Base-by-base conservation (phyloP, 345 rosid genomes). In the Citrus unshiu region DNA sequence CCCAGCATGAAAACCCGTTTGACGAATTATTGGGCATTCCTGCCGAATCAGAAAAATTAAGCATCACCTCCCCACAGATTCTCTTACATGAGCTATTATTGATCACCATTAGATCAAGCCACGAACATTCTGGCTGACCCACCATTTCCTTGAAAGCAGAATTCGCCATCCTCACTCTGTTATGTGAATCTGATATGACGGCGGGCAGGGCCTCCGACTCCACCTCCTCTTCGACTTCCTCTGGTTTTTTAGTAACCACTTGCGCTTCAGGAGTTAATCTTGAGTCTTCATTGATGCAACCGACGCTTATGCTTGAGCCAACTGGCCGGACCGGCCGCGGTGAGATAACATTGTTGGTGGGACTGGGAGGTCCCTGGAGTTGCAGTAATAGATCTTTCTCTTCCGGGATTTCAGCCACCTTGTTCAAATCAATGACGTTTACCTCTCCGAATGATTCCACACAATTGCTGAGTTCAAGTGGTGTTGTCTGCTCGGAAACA, bases 41-140 rank as follows among this genome's bases (percentile, higher is more conserved):
- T 54, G 22, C 6, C 29, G 86, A 76, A 49, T 86, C 88, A 57
- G 83, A 81, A 56, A 90, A 78, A 75, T 74, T 84, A 61, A 96
- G 91, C 78, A 72, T 80, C 74, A 96, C 98, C 80, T 90, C 93
- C 16, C 99, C 98, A 69, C 97, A 87, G 8, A 96, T 96, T 85
- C 98, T 90, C 80, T 84, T 90, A 75, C 87, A 73, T 51, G 87
- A 69, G 43, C 71, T 46, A 61, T 78, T 82, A 5, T 62, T 77
- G 3, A 58, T 57, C 73, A 88, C 86, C 90, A 93, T 86, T 0
- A 91, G 83, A 32, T 91, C 94, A 14, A 96, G 89, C 99, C 98
- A 96, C 19, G 88, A 81, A 77, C 99, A 96, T 77, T 94, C 98
- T 0, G 99, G 99, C 78, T 96, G 97, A 22, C 99, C 98, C 82